phyloP scores from a whole-genome alignment of 108 stramenopile species.

The Schizochytrium sp. region DNA sequence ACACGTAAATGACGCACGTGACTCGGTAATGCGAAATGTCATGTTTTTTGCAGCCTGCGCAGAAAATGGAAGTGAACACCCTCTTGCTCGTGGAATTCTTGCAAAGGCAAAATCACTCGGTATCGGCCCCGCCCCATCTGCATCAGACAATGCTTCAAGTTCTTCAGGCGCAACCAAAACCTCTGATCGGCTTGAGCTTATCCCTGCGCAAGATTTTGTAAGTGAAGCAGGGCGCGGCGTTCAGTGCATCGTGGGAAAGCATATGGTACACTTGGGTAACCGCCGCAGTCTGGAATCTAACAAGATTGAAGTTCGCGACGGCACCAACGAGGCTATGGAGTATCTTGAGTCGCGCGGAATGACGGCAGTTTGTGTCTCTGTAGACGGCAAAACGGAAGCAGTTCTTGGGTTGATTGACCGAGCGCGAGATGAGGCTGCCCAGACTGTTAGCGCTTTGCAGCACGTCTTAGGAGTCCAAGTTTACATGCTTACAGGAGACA shows the following conservation, averaged over 20 bases:
- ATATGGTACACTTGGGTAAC: constrained; percentile 25
- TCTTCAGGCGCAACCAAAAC: too few species aligned
- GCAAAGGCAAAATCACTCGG: not conserved
- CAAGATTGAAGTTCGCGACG: not conserved
- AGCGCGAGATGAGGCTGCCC: constrained; percentile 79
- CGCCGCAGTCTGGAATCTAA: constrained; percentile 6
- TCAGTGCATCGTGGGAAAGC: constrained; percentile 13
- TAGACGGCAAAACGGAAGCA: constrained; percentile 71
- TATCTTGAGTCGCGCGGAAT: not conserved
- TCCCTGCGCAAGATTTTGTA: not conserved
- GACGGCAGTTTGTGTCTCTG: constrained; percentile 26
- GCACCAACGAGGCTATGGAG: constrained; percentile 48
- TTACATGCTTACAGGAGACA: constrained; percentile 98
- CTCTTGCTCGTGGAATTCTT: constrained; percentile 73
- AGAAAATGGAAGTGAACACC: constrained; percentile 78
- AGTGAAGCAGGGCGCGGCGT: constrained; percentile 52
- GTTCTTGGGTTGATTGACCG: constrained; percentile 87
- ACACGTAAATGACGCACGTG: constrained; percentile 34
- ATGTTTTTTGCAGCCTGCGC: constrained; percentile 75
- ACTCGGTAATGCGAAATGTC: constrained; percentile 68
- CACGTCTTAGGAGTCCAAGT: constrained; percentile 83
- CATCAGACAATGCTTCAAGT: not conserved
- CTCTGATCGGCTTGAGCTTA: not conserved
- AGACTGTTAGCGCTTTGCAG: constrained; percentile 78
- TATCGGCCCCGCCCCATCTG: not conserved